Base-by-base conservation (phyloP, 371 early-diverging fungal species). In the Nosema muscidifuracis region DNA sequence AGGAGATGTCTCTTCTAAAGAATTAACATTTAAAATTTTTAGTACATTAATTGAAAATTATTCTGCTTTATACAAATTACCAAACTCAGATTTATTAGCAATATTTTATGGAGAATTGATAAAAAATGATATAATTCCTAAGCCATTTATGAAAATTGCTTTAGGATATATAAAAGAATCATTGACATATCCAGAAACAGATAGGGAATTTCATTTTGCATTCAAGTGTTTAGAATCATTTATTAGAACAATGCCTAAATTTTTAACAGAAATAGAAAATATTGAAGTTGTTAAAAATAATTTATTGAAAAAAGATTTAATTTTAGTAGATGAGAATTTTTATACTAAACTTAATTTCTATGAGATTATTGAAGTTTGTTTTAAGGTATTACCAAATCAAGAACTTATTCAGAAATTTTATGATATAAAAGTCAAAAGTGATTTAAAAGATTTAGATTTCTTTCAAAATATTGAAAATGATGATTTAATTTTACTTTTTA, bases 31-130 rank as follows among this genome's bases (percentile, higher is more conserved):
- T 51, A 74, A 69, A 40, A 73, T 80, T 22, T 80, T 77, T 73
- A 51, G 20, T 36, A 42, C 65, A 16, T 40, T 80, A 13, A 55
- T 75, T 18, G 77, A 77, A 24, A 80, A 75, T 47, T 80, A 71
- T 56, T 13, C 40, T 2, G 62, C 57, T 30, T 31, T 80, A 6
- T 65, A 56, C 26, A 71, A 73, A 64, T 53, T 77, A 10, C 66
- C 72, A 16, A 69, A 71, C 36, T 62, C 65, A 1, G 73, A 77
- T 43, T 9, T 68, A 24, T 40, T 74, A 62, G 74, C 71, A 16
- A 18, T 18, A 47, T 77, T 77, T 47, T 80, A 64, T 50, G 80
- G 77, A 12, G 71, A 75, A 24, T 31, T 80, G 33, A 77, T 80
- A n/a, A 65, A 71, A 44, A 69, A 58, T 22, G 20, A 51, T n/a